A percentile compares a stretch with the other conserved stretches of the same genome.
phyloP scores from a whole-genome alignment of 805 yeast genomes.

The Metschnikowia dekortorum region DNA sequence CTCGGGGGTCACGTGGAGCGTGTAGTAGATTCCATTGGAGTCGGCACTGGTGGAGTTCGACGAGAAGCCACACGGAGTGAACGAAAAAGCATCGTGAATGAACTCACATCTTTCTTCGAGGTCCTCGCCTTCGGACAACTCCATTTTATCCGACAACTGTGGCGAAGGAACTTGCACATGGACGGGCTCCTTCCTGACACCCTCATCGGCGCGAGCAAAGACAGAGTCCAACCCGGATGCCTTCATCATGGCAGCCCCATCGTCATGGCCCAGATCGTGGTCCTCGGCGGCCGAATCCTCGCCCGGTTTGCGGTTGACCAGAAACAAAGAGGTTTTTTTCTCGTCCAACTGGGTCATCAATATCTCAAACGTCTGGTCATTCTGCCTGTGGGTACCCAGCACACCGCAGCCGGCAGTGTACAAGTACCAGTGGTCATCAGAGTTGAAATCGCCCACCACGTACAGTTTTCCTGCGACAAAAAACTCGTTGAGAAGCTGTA shows the following conservation, averaged over 20 bases:
- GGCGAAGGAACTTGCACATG: slow-evolving; percentile 33
- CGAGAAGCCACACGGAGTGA: slow-evolving; percentile 92
- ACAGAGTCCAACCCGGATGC: slow-evolving; percentile 59
- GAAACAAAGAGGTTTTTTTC: slow-evolving; percentile 53
- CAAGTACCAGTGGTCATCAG: slow-evolving; percentile 87
- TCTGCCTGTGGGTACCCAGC: slow-evolving; percentile 3
- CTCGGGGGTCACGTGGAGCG: slow-evolving; percentile 94
- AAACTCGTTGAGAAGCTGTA: slow-evolving; percentile 58
- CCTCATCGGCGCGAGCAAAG: slow-evolving; percentile 23
- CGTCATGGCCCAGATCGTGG: slow-evolving; percentile 72
- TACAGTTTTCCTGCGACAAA: slow-evolving; percentile 63
- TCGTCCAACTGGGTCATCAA: slow-evolving; percentile 82
- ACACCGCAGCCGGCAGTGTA: slow-evolving; percentile 55
- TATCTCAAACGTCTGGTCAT: slow-evolving; percentile 79
- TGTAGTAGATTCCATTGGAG: slow-evolving; percentile 51
- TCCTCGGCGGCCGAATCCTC: slow-evolving; percentile 39
- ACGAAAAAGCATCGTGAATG: slow-evolving; percentile 81
- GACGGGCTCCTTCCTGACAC: background rate
- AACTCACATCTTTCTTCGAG: slow-evolving; percentile 27
- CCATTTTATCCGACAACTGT: slow-evolving; percentile 25
- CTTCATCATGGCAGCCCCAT: slow-evolving; percentile 67
- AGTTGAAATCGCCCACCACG: slow-evolving; percentile 69
- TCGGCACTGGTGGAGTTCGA: slow-evolving; percentile 72
- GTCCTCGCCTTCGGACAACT: slow-evolving; percentile 18
- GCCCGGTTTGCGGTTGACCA: slow-evolving; percentile 47